A percentile compares a stretch with the other conserved stretches of the same genome.
These are phyloP conservation scores for Polyrhizophydium stewartii DNA, from an alignment of 371 early-diverging fungal species.

Conservation along the genomic window DNA sequence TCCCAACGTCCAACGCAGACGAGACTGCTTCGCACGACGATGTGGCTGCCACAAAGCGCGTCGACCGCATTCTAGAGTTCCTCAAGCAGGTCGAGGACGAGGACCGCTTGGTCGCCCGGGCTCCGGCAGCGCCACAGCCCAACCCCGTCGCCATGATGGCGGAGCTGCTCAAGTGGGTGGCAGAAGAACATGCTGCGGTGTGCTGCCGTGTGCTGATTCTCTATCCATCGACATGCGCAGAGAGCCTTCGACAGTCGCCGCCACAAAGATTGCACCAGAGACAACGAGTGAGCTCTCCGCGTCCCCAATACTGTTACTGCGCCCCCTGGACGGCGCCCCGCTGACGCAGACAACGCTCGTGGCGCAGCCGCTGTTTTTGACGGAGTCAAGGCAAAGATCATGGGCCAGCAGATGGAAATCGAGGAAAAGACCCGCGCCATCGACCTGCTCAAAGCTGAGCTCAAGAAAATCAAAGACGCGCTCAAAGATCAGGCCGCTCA, in stretches of 20 bases:
- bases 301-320: too few relatives aligned
- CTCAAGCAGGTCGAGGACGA: slow-evolving; percentile 29
- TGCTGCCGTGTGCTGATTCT: neutral
- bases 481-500: slow-evolving; percentile 16
- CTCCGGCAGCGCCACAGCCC: neutral
- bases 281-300: too few relatives aligned
- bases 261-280: too few relatives aligned
- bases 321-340: neutral
- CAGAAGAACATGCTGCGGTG: neutral
- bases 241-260: too few relatives aligned
- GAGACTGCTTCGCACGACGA: too few relatives aligned
- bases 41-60: slow-evolving; percentile 12
- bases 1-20: too few relatives aligned
- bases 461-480: slow-evolving; percentile 23
- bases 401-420: slow-evolving; percentile 41
- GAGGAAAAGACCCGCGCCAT: slow-evolving; percentile 37
- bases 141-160: neutral
- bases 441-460: slow-evolving; percentile 26
- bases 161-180: neutral
- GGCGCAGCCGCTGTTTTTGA: slow-evolving; percentile 33
- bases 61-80: slow-evolving; percentile 31
- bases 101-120: slow-evolving; percentile 3
- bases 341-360: neutral
- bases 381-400: slow-evolving; percentile 45
- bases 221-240: neutral